Evolutionary conservation across 371 early-diverging fungal genomes (phyloP), one percentile per base, ranked within the genome.

Genomic region (Actinomortierella ambigua): DNA sequence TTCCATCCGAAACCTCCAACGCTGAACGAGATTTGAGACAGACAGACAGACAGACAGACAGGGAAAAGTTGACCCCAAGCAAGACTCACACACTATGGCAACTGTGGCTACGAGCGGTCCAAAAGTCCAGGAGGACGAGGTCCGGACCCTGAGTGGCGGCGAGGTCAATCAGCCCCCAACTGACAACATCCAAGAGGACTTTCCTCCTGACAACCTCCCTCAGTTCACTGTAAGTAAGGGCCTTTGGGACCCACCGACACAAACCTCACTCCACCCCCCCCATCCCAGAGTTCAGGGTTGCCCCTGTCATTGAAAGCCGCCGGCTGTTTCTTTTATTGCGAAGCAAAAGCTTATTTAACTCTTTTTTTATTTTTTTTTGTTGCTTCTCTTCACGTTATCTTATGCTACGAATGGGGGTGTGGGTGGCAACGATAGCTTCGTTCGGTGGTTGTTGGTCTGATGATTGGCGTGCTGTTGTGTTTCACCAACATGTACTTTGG

Each of bases 401-500:
- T n/a, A n/a, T n/a, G n/a, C n/a, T n/a, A n/a, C n/a, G n/a, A n/a
- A n/a, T n/a, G n/a, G n/a, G n/a, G n/a, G n/a, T n/a, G n/a, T n/a
- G n/a, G n/a, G n/a, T n/a, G n/a, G n/a, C n/a, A n/a, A n/a, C 46
- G 14, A 15, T 69, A 86, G 86, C 56, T 81, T 40, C 83, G 91
- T 4, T 80, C 90, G 0, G 80, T 88, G 0, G 27, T 81, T 3
- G 85, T 88, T 20, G 92, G 92, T 3, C 62, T 90, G 24, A 43
- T 78, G 17, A 88, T 93, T 47, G 93, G 93, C 34, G 79, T 83
- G 6, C 54, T 92, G 9, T 78, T 93, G 69, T 90, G 91, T 51
- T 93, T 93, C 65, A 90, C 91, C 54, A 93, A 93, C 66, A 90
- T 90, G 86, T 93, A 91, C 70, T 93, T 92, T 78, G 93, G 93